phyloP scores from a whole-genome alignment of 768 basidiomycete genomes.

The Tylopilus sp. region DNA sequence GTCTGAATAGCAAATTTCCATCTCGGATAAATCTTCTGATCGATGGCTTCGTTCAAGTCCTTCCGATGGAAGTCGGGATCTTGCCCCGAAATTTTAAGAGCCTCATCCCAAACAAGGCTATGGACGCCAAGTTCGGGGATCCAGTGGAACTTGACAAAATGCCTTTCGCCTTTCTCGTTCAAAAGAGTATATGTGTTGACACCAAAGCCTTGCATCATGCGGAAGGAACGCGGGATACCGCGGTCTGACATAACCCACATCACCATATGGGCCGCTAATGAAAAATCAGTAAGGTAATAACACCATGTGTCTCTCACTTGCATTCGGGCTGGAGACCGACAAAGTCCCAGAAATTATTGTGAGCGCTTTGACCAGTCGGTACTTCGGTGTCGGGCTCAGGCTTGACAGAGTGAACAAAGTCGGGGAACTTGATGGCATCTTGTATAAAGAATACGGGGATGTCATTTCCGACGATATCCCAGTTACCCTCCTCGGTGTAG shows the following conservation, averaged over 20 bases:
- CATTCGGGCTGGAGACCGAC: slow-evolving; percentile 67
- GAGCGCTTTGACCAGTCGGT: slow-evolving; percentile 63
- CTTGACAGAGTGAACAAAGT: slow-evolving; percentile 80
- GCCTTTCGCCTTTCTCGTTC: slow-evolving; percentile 60
- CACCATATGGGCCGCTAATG: slow-evolving; percentile 62
- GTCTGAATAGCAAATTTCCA: slow-evolving; percentile 71
- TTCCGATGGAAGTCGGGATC: slow-evolving; percentile 92
- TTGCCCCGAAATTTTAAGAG: slow-evolving; percentile 75
- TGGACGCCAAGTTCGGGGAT: slow-evolving; percentile 80
- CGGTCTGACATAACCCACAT: slow-evolving; percentile 89
- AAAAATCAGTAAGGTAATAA: slow-evolving; percentile 15
- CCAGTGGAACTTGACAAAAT: slow-evolving; percentile 90
- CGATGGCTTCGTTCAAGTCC: slow-evolving; percentile 82
- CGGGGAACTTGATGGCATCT: slow-evolving; percentile 82
- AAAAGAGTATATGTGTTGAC: slow-evolving; percentile 83
- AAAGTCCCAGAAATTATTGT: slow-evolving; percentile 91
- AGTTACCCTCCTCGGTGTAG: slow-evolving; percentile 82
- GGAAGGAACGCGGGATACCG: slow-evolving; percentile 76
- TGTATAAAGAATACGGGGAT: slow-evolving; percentile 83
- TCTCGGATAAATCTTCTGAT: slow-evolving; percentile 63
- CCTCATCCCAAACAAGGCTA: slow-evolving; percentile 86
- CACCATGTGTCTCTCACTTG: slow-evolving; percentile 18
- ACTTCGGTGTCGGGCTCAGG: slow-evolving; percentile 85
- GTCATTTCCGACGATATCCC: slow-evolving; percentile 85
- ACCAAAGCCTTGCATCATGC: slow-evolving; percentile 89